A percentile compares a stretch with the other conserved stretches of the same genome.
Conservation (phyloP, 257 asterid genomes). For the Solanum piurae region DNA sequence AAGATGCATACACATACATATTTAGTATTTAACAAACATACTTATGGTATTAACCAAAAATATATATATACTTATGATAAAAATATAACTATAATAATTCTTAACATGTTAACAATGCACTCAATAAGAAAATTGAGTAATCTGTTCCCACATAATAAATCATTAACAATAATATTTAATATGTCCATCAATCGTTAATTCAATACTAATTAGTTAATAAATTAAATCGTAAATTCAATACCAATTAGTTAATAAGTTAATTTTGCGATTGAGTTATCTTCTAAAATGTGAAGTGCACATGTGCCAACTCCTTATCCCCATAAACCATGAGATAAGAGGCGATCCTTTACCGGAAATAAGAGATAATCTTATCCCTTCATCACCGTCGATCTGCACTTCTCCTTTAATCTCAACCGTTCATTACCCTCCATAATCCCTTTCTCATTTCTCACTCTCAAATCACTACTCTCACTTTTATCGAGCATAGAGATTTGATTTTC, state of each 20-base stretch:
- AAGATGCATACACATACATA: neutral
- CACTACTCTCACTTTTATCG: neutral
- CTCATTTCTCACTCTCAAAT: neutral
- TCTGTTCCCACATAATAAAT: no score
- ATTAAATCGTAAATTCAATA: no score
- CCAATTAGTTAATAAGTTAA: no score
- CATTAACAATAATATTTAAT: no score
- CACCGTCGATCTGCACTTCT: conserved; percentile 13
- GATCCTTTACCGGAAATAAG: conserved; percentile 23
- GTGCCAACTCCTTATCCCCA: conserved; percentile 28
- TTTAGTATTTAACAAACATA: no score
- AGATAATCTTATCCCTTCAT: conserved; percentile 17
- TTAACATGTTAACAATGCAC: no score
- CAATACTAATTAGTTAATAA: no score
- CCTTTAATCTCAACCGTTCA: conserved; percentile 22
- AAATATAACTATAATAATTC: no score
- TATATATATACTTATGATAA: accelerated
- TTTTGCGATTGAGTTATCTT: no score
- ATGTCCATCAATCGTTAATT: neutral
- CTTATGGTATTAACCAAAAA: no score
- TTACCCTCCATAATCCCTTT: conserved; percentile 17
- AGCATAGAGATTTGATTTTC: neutral
- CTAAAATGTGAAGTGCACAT: conserved; percentile 2
- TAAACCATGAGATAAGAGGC: conserved; percentile 27
- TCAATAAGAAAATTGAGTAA: neutral